A percentile compares a stretch with the other conserved stretches of the same genome.
Evolutionary conservation across 2,329 filamentous ascomycete species (phyloP).

Genomic region (Microcera coccophila): DNA sequence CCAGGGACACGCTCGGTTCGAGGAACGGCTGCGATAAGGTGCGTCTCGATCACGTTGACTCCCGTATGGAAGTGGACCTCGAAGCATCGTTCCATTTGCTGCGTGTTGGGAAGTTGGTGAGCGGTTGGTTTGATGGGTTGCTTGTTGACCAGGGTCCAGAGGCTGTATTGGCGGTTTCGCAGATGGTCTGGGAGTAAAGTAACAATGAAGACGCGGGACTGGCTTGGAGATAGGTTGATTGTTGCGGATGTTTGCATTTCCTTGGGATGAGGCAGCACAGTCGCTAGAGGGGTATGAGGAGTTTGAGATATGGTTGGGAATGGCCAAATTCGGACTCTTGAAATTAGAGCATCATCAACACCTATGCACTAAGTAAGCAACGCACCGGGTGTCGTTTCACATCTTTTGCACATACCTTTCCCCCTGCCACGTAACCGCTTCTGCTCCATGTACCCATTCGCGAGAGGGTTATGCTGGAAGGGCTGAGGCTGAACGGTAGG

Average conservation of each 20-base stretch:
- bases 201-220: constrained; percentile 68
- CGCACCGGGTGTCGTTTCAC: too few relatives aligned
- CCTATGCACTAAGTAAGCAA: constrained; percentile 34
- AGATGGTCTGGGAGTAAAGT: constrained; percentile 61
- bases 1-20: constrained; percentile 54
- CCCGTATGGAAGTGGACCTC: constrained; percentile 69
- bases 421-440: constrained; percentile 38
- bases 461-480: constrained; percentile 26
- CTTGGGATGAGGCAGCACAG: constrained; percentile 61
- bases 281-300: constrained; percentile 52
- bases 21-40: constrained; percentile 68
- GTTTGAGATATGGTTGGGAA: constrained; percentile 45
- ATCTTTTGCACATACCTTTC: constrained; percentile 42
- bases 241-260: constrained; percentile 69
- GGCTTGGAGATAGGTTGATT: constrained; percentile 62
- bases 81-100: constrained; percentile 63
- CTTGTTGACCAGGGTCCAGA: constrained; percentile 70
- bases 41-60: constrained; percentile 73
- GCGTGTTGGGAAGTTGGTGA: constrained; percentile 52
- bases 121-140: constrained; percentile 51
- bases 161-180: constrained; percentile 66
- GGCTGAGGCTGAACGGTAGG: constrained; percentile 22
- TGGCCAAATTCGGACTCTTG: constrained; percentile 60
- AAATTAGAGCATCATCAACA: constrained; percentile 60
- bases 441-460: constrained; percentile 33